Evolutionary conservation across 2,329 filamentous ascomycete genomes (phyloP).

Genomic region (Xenosphaeropsis pyriputrescens): DNA sequence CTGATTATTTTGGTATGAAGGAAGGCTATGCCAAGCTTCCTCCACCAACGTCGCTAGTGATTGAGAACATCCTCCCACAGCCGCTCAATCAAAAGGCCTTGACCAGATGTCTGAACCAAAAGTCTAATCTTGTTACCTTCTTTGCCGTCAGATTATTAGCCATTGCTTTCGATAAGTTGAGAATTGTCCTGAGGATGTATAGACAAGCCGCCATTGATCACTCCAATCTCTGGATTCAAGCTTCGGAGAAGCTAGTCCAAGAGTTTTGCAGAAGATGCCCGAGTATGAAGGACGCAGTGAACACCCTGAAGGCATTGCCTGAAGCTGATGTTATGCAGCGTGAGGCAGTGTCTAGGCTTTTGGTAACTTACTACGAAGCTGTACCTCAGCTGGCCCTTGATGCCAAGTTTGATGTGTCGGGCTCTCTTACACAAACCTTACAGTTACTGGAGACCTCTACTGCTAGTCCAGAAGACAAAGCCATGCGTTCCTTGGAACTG

Average conservation of each 20-base stretch:
- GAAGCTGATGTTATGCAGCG: constrained; percentile 60
- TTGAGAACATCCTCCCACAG: constrained; percentile 77
- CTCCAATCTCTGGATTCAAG: constrained; percentile 50
- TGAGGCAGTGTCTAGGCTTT: constrained; percentile 62
- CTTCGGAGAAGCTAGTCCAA: constrained; percentile 49
- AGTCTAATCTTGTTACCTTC: constrained; percentile 66
- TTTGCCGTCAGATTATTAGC: constrained; percentile 73
- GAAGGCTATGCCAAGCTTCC: constrained; percentile 50
- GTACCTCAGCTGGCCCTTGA: constrained; percentile 67
- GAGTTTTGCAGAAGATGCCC: constrained; percentile 71
- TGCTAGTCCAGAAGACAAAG: constrained; percentile 27
- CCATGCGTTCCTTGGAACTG: constrained; percentile 56
- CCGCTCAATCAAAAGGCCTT: constrained; percentile 71
- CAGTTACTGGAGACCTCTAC: constrained; percentile 38
- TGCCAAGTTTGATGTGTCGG: constrained; percentile 79
- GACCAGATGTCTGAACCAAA: constrained; percentile 63
- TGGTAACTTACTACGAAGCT: constrained; percentile 75
- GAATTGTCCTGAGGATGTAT: constrained; percentile 24
- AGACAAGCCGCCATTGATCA: constrained; percentile 21
- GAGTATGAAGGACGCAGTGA: constrained; percentile 66
- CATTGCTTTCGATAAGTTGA: constrained; percentile 66
- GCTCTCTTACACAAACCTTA: constrained; percentile 56
- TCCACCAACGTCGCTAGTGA: constrained; percentile 62
- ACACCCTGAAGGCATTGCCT: constrained; percentile 54
- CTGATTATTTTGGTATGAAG: constrained; percentile 53